phyloP scores from a whole-genome alignment of 2,329 filamentous ascomycete species.

The Lasiodiplodia theobromae region DNA sequence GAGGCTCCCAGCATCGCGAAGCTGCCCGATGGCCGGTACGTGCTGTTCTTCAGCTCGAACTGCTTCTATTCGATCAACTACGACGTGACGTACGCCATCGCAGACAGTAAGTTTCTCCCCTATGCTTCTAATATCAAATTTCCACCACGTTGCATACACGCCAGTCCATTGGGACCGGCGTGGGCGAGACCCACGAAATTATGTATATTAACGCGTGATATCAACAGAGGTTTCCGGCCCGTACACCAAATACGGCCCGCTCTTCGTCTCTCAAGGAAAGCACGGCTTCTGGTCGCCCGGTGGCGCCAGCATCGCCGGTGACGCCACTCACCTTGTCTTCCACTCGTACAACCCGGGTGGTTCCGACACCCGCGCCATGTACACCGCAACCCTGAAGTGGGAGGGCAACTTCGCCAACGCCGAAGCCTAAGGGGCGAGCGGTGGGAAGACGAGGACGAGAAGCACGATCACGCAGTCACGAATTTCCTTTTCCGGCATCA shows the following conservation, averaged over 20 bases:
- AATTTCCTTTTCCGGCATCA: constrained; percentile 7
- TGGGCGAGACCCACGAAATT: neutral
- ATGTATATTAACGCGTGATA: neutral
- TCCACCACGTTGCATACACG: neutral
- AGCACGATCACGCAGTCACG: constrained; percentile 2
- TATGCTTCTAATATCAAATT: neutral
- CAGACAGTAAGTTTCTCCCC: constrained; percentile 18
- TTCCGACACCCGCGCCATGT: constrained; percentile 17
- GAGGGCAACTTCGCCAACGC: constrained; percentile 17
- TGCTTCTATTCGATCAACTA: constrained; percentile 64
- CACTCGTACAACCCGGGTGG: constrained; percentile 25
- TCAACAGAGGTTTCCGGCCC: constrained; percentile 25
- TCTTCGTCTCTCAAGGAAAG: constrained; percentile 24
- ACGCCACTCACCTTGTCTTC: constrained; percentile 27
- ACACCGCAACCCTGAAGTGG: constrained; percentile 20
- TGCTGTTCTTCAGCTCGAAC: constrained; percentile 69
- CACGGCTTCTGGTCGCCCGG: constrained; percentile 29
- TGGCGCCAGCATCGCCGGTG: constrained; percentile 26
- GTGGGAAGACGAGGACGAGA: neutral
- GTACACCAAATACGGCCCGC: constrained; percentile 27
- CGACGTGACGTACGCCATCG: constrained; percentile 65
- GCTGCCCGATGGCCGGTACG: constrained; percentile 59
- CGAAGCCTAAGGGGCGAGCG: neutral
- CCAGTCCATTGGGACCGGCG: neutral
- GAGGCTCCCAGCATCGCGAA: constrained; percentile 66